Evolutionary conservation across 148 eudicot genomes (phyloP), one percentile per base, ranked within the genome.

Genomic region (Polygonum aviculare): DNA sequence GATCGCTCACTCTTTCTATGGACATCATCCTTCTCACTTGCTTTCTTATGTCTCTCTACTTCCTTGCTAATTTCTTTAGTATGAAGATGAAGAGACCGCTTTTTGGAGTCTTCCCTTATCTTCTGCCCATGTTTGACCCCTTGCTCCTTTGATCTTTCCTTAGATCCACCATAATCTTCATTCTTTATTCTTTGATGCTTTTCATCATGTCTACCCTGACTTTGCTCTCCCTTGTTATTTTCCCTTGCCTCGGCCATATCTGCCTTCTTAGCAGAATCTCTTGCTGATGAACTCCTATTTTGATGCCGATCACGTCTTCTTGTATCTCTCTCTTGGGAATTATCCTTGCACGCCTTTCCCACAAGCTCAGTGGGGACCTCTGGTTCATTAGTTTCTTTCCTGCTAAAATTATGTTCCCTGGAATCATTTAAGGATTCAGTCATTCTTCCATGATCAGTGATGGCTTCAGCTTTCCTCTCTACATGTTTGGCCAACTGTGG

Each of bases 121-220:
- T 85, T 93, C 55, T 88, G 93, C 77, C 70, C 87, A 81, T 65
- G 74, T 80, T 81, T 86, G 47, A 57, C 72, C 78, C 80, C 86
- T 77, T 84, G 86, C 70, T 88, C 94, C 77, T 87, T 95, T 74
- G 26, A 79, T 76, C 78, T 89, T 41, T 87, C 97, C 84, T 82
- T 89, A 39, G 84, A 81, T 45, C 75, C 81, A 79, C 82, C 82
- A 75, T 73, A 72, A 79, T 85, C 87, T 70, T 82, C 88, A 12
- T 11, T 76, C 59, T 78, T 87, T 78, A 84, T 79, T 79, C 88
- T 55, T 36, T 40, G 75, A 63, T 85, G 85, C 81, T 82, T 86
- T 73, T 86, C 93, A 73, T 86, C 93, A 72, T 81, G 84, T 72
- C 79, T 84, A 77, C 75, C 79, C 84, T 31, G 85, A 78, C 19